Evolutionary conservation across 78 protist genomes (phyloP).

Genomic region (Dictyostelium brefeldianum): DNA sequence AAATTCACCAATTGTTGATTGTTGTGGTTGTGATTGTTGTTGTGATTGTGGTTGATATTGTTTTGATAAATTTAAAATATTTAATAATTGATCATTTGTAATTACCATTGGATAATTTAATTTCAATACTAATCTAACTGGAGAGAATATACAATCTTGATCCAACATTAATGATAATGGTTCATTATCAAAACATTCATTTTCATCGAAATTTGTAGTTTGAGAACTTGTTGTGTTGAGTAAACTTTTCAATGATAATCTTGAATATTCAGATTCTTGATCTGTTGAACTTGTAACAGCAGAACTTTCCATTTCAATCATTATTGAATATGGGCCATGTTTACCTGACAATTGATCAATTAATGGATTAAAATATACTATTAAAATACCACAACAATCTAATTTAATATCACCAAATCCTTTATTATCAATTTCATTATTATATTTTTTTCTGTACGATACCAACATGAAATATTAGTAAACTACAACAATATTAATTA

Average conservation of each 20-base stretch:
- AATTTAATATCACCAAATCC: slow-evolving; percentile 51
- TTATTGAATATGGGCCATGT: not conserved
- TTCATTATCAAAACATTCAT: slow-evolving; percentile 1
- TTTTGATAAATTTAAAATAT: slow-evolving; percentile 15
- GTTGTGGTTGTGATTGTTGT: not conserved
- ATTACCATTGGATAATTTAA: slow-evolving; percentile 24
- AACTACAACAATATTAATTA: not conserved
- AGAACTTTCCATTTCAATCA: slow-evolving; percentile 41
- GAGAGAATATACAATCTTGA: not conserved
- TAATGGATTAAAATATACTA: slow-evolving; percentile 16
- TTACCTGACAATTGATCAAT: slow-evolving; percentile 5
- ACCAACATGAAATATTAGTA: not conserved
- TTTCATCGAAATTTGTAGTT: not conserved
- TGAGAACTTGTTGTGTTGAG: not conserved
- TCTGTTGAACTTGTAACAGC: not conserved
- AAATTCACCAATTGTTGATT: not conserved
- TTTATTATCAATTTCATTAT: not conserved
- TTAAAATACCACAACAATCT: slow-evolving; percentile 53
- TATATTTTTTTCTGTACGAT: slow-evolving; percentile 6
- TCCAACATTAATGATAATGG: not conserved
- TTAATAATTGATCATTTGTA: slow-evolving; percentile 2
- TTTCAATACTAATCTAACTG: slow-evolving; percentile 45
- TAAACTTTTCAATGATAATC: slow-evolving; percentile 22
- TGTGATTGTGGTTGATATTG: not conserved
- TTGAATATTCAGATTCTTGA: not conserved